Evolutionary conservation across 768 basidiomycete genomes (phyloP), one percentile per base, ranked within the genome.

Genomic region (Boletus sp.): DNA sequence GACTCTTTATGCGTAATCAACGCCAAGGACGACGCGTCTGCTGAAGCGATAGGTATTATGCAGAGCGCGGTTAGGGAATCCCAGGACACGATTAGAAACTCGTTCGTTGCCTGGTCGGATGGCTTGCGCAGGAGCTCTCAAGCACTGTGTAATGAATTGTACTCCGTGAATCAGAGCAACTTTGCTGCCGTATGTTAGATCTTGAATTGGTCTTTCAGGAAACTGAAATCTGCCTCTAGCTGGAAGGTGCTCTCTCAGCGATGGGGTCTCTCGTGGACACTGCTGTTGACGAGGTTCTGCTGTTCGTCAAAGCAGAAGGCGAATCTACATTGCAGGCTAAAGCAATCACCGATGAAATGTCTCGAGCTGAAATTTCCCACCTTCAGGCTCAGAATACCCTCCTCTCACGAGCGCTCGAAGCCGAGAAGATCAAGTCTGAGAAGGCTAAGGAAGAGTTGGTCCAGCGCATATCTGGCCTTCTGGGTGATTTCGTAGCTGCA

Each of bases 401-500:
- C 9, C 76, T 97, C 39, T 70, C 72, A 7, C 75, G 76, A 40
- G 72, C 90, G 59, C 74, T 95, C 13, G 80, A 83, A 56, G 70
- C 79, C 15, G 91, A 96, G 68, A 83, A 82, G 65, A 65, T 68
- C 14, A 86, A 83, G 55, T 80, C 87, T 0, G 83, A 86, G 25
- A 81, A 78, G 46, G 82, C 88, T 1, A 87, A 84, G 54, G 83
- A 85, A 39, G 87, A 89, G 38, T 69, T 96, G 13, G 70, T 94
- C n/a, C 79, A 86, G 39, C 85, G 84, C 37, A 78, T 96, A 47
- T 87, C 89, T 1, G 75, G 76, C 4, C 75, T 94, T 59, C 72
- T 97, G 2, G 83, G 80, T 11, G 85, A 81, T 27, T 95, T 88
- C 68, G 79, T 85, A 30, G 71, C 79, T 40, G 79, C 85, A 44